Evolutionary conservation across 768 basidiomycete genomes (phyloP), one percentile per base, ranked within the genome.

Genomic region (Serpula lacrymans): DNA sequence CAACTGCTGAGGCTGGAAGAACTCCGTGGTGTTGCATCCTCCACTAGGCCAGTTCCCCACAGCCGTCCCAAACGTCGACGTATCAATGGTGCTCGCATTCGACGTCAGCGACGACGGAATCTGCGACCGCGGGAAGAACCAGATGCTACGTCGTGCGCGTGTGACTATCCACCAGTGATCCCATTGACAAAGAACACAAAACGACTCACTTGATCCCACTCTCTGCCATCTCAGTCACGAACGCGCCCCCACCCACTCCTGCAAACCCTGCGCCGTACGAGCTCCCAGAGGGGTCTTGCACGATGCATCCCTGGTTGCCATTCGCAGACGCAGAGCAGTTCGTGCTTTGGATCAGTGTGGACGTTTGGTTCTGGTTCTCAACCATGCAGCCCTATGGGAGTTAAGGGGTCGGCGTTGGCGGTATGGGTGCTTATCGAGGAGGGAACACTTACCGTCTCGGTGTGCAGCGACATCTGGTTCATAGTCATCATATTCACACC

Each of bases 401-500:
- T 21, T 23, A 10, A 1, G 35, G 27, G 10, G 28, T 6, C 35
- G n/a, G n/a, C n/a, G n/a, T n/a, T n/a, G n/a, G n/a, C n/a, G n/a
- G 12, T 20, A 5, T 1, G 32, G 17, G 2, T 27, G 17, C 12
- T n/a, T 12, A 40, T 39, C 12, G 27, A 30, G 11, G 32, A 4
- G 26, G 13, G 23, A 13, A 25, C 41, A 57, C 69, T 18, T 42
- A 71, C 74, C 0, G 75, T 58, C 28, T 71, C 66, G 0, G 87
- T 87, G 58, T 91, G 89, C 12, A 91, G 64, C 0, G 89, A 76
- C 72, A 84, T 79, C 55, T 85, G 83, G 46, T 83, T 87, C 39
- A 68, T 63, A 3, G 69, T 68, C 29, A 74, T 73, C 35, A 74
- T 55, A 60, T 93, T 92, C 47, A 92, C 82, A 24, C 80, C 84